Evolutionary conservation across 2,329 filamentous ascomycete genomes (phyloP).

Genomic region (Talaromyces sp.): DNA sequence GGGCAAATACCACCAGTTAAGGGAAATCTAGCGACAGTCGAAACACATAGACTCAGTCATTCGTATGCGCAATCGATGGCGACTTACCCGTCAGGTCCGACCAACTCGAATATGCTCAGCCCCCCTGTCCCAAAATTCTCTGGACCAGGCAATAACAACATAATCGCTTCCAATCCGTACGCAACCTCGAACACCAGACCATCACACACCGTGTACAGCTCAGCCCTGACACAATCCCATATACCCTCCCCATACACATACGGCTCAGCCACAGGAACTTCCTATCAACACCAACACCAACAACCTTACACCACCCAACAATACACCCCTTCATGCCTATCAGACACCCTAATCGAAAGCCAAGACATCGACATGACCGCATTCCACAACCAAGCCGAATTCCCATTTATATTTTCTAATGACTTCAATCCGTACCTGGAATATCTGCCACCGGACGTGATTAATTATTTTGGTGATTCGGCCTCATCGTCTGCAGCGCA

Average conservation of each 20-base stretch:
- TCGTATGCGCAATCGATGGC: slow-evolving; percentile 31
- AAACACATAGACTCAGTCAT: slow-evolving; percentile 19
- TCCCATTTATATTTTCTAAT: slow-evolving; percentile 43
- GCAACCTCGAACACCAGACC: neutral
- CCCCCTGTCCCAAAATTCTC: slow-evolving; percentile 6
- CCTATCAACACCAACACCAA: neutral
- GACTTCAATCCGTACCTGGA: slow-evolving; percentile 71
- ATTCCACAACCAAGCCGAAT: slow-evolving; percentile 42
- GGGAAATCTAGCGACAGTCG: slow-evolving; percentile 23
- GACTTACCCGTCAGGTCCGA: slow-evolving; percentile 13
- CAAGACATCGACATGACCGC: slow-evolving; percentile 71
- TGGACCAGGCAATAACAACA: neutral
- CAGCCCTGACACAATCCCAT: neutral
- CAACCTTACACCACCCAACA: neutral
- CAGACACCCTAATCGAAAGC: slow-evolving; percentile 64
- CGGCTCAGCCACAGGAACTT: neutral
- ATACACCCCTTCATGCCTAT: slow-evolving; percentile 18
- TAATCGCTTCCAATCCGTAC: neutral
- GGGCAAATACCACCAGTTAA: slow-evolving; percentile 30
- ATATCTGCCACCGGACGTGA: slow-evolving; percentile 62
- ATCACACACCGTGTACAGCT: slow-evolving; percentile 1
- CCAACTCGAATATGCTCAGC: neutral
- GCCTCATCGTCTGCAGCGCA: slow-evolving; percentile 4
- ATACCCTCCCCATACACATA: slow-evolving; percentile 5
- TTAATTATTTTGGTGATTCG: slow-evolving; percentile 49